Conservation (phyloP, 2,329 filamentous ascomycete genomes). For the Nemania sp. region DNA sequence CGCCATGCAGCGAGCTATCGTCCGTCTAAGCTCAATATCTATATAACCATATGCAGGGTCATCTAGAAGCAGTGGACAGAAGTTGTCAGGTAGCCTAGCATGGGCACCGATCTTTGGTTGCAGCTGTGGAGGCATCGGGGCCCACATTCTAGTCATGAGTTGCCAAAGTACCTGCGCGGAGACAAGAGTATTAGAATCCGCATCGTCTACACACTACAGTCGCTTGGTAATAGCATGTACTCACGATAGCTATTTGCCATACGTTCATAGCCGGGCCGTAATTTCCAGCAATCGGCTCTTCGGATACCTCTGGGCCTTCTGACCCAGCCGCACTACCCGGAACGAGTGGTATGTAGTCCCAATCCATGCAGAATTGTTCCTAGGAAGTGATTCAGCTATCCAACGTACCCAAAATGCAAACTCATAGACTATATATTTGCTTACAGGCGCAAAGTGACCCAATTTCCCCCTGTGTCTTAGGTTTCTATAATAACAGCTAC, state of each 20-base stretch:
- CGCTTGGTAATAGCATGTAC: not conserved
- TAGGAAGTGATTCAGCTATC: not conserved
- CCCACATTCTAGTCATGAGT: conserved; percentile 35
- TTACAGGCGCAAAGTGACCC: conserved; percentile 38
- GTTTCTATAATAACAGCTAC: conserved; percentile 33
- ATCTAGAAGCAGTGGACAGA: conserved; percentile 29
- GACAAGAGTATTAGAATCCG: not conserved
- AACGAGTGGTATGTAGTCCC: conserved; percentile 42
- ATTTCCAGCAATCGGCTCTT: conserved; percentile 39
- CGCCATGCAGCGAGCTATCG: conserved; percentile 40
- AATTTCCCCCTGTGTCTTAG: conserved; percentile 28
- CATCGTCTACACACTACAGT: not conserved
- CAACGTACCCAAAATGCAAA: no score
- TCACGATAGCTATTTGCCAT: conserved; percentile 42
- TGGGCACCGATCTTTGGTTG: not conserved
- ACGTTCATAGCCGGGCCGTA: conserved; percentile 41
- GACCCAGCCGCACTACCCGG: no score
- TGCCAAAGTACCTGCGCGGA: conserved; percentile 40
- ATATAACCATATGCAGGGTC: conserved; percentile 7
- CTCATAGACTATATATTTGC: no score
- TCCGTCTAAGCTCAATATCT: conserved; percentile 36
- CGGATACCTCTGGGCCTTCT: conserved; percentile 39
- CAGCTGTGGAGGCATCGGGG: conserved; percentile 22
- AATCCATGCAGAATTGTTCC: conserved; percentile 45
- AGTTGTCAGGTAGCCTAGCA: not conserved